Evolutionary conservation across 2,329 filamentous ascomycete genomes (phyloP).

Genomic region (Beauveria asiatica): DNA sequence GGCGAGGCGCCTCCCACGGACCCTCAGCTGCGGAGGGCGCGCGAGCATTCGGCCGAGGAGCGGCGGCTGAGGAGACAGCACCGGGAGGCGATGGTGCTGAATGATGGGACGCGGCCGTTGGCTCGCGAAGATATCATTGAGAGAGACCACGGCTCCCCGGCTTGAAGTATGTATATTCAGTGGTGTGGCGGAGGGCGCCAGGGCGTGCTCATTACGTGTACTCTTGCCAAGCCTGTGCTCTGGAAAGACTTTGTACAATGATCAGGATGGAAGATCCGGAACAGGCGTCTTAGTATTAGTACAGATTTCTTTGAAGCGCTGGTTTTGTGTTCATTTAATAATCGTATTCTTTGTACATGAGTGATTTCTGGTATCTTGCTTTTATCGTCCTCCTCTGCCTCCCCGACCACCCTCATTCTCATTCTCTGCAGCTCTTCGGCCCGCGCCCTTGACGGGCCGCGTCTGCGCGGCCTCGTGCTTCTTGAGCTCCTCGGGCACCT

Average conservation of each 20-base stretch:
- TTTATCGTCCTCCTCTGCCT: background rate
- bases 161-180: slow-evolving; percentile 9
- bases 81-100: slow-evolving; percentile 83
- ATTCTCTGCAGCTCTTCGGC: slow-evolving; percentile 22
- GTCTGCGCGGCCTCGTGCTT: slow-evolving; percentile 89
- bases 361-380: too few species aligned
- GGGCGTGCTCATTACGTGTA: too few species aligned
- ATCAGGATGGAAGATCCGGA: too few species aligned
- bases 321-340: background rate
- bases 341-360: background rate
- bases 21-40: slow-evolving; percentile 22
- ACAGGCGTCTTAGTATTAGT: too few species aligned
- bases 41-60: slow-evolving; percentile 55
- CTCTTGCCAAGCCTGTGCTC: too few species aligned
- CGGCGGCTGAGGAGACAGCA: slow-evolving; percentile 66
- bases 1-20: slow-evolving; percentile 18
- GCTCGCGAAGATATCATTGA: slow-evolving; percentile 73
- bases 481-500: slow-evolving; percentile 83
- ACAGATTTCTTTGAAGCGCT: too few species aligned
- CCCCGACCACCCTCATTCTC: slow-evolving; percentile 17
- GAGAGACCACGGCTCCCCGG: slow-evolving; percentile 39
- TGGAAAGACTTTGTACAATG: too few species aligned
- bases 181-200: background rate
- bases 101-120: slow-evolving; percentile 71
- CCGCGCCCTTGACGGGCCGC: slow-evolving; percentile 46